phyloP scores from a whole-genome alignment of 2,329 filamentous ascomycete species.

The Cladosporium cucumerinum region DNA sequence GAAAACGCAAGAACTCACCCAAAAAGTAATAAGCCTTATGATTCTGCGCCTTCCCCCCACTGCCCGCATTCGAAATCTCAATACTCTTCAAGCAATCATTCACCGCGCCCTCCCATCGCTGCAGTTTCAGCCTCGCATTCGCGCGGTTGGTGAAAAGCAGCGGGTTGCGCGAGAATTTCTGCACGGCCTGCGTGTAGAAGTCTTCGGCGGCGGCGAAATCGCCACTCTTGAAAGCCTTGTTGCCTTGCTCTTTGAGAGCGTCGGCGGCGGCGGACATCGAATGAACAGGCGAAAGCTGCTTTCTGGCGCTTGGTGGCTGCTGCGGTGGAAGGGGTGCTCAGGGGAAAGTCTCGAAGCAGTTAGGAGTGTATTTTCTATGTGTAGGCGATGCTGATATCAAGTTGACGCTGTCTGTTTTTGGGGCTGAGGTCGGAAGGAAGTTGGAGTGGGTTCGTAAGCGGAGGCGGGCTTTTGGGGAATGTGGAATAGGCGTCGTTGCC shows the following conservation, averaged over 20 bases:
- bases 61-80: conserved; percentile 50
- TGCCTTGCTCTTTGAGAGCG: conserved; percentile 54
- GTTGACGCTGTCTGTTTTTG: not conserved
- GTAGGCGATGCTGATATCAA: not conserved
- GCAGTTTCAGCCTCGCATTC: conserved; percentile 73
- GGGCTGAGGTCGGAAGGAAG: not conserved
- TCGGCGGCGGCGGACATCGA: conserved; percentile 40
- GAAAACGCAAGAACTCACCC: conserved; percentile 12
- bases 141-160: conserved; percentile 87
- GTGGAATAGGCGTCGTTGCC: not conserved
- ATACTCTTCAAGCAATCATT: conserved; percentile 75
- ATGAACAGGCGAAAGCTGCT: not conserved
- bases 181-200: conserved; percentile 74
- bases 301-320: not conserved
- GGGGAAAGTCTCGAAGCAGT: not conserved
- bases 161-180: conserved; percentile 72
- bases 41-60: conserved; percentile 36
- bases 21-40: conserved; percentile 78
- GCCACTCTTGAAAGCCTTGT: conserved; percentile 61
- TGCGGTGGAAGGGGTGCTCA: not conserved
- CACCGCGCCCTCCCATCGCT: conserved; percentile 70
- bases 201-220: conserved; percentile 64
- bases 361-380: not conserved
- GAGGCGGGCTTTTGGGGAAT: conserved; percentile 4
- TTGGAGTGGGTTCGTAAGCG: conserved; percentile 1